These are phyloP conservation scores for Azolla pinnata DNA, from an alignment of 75 land plant genomes.

Conservation along the genomic window DNA sequence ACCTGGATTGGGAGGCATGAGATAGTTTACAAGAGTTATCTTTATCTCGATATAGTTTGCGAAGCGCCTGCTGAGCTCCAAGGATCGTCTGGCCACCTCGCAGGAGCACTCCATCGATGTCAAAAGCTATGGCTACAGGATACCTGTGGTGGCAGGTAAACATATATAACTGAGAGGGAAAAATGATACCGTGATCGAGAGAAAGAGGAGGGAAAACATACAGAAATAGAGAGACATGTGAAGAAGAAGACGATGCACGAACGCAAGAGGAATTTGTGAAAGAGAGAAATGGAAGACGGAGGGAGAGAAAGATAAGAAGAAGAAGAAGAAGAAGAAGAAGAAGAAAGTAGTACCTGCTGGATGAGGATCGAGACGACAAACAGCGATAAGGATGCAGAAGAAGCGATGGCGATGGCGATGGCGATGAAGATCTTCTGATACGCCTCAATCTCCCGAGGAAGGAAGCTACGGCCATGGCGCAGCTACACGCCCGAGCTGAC, in stretches of 20 bases:
- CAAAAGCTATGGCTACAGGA: slow-evolving; percentile 80
- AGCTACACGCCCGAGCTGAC: no score
- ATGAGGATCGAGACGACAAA: background rate
- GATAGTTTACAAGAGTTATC: slow-evolving; percentile 22
- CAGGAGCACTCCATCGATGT: slow-evolving; percentile 81
- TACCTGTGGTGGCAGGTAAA: slow-evolving; percentile 4
- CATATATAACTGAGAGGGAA: background rate
- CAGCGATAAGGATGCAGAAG: background rate
- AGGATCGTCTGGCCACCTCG: slow-evolving; percentile 51
- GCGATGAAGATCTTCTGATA: no score
- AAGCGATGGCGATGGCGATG: background rate
- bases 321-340: background rate
- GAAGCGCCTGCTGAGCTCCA: slow-evolving; percentile 54
- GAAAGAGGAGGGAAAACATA: background rate
- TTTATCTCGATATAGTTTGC: slow-evolving; percentile 39
- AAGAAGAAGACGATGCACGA: no score
- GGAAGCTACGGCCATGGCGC: no score
- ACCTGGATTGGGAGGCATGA: no score
- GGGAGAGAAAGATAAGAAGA: background rate
- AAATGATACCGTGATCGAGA: background rate
- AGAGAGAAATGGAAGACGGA: no score
- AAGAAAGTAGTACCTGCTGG: background rate
- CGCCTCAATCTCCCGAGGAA: no score
- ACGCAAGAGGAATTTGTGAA: no score
- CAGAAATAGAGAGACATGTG: background rate